These are phyloP conservation scores for Fusarium chaquense DNA, from an alignment of 2,329 filamentous ascomycete species.

Conservation along the genomic window DNA sequence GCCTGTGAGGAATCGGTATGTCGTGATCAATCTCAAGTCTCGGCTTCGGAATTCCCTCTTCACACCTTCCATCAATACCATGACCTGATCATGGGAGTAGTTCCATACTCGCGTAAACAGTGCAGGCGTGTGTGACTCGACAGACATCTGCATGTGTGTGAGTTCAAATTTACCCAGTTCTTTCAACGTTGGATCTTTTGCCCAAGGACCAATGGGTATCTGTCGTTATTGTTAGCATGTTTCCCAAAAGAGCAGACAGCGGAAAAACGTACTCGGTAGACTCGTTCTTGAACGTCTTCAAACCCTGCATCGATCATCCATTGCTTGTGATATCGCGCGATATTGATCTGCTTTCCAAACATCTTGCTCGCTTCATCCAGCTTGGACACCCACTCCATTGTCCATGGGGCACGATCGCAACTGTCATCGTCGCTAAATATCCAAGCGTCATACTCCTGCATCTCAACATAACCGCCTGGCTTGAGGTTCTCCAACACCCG, in stretches of 20 bases:
- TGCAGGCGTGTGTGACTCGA: slow-evolving; percentile 57
- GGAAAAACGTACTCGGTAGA: slow-evolving; percentile 23
- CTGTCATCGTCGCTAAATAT: slow-evolving; percentile 56
- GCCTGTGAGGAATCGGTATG: slow-evolving; percentile 40
- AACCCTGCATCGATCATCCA: slow-evolving; percentile 56
- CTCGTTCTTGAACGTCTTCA: slow-evolving; percentile 49
- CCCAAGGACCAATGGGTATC: slow-evolving; percentile 56
- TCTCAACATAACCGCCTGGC: slow-evolving; percentile 54
- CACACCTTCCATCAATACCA: slow-evolving; percentile 60
- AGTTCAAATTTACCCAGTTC: slow-evolving; percentile 54
- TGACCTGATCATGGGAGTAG: slow-evolving; percentile 56
- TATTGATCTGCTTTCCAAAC: slow-evolving; percentile 56
- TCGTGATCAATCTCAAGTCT: slow-evolving; percentile 39
- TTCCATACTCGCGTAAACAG: slow-evolving; percentile 55
- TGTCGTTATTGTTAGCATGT: not conserved
- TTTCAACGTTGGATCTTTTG: slow-evolving; percentile 53
- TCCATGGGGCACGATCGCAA: slow-evolving; percentile 54
- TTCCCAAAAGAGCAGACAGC: accelerated
- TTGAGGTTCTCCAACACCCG: slow-evolving; percentile 49
- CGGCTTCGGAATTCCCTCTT: slow-evolving; percentile 58
- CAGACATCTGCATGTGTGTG: slow-evolving; percentile 58
- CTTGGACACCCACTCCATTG: slow-evolving; percentile 55
- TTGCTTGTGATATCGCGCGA: slow-evolving; percentile 53
- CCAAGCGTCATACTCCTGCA: slow-evolving; percentile 56
- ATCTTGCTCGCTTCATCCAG: slow-evolving; percentile 52